phyloP scores from a whole-genome alignment of 2,329 filamentous ascomycete species.

The Thelonectria olida region DNA sequence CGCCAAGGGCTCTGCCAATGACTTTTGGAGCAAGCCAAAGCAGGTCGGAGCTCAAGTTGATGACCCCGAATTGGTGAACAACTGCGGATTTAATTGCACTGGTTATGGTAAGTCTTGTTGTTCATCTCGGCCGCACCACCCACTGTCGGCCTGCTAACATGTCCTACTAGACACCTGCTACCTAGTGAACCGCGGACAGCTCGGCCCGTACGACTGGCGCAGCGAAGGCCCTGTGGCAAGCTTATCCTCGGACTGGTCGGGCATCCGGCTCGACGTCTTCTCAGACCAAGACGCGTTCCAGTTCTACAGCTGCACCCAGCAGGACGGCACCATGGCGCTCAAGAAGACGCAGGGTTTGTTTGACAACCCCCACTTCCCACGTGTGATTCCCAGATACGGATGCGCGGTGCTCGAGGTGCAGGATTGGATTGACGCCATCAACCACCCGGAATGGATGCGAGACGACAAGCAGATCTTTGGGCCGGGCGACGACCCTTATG shows the following conservation, averaged over 20 bases:
- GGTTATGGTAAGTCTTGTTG: constrained; percentile 74
- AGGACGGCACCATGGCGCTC: constrained; percentile 75
- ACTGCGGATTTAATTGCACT: constrained; percentile 84
- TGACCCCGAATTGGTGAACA: constrained; percentile 69
- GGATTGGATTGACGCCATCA: constrained; percentile 94
- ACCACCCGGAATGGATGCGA: constrained; percentile 87
- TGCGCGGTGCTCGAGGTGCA: constrained; percentile 92
- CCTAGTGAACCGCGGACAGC: constrained; percentile 69
- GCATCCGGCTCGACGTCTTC: constrained; percentile 83
- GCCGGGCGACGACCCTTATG: constrained; percentile 68
- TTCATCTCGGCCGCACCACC: background rate
- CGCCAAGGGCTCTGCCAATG: constrained; percentile 72
- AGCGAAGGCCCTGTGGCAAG: constrained; percentile 68
- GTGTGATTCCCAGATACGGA: constrained; percentile 77
- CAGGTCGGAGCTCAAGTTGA: constrained; percentile 76
- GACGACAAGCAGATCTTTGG: constrained; percentile 66
- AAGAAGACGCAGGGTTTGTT: constrained; percentile 76
- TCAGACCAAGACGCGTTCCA: constrained; percentile 89
- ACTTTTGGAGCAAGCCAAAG: constrained; percentile 86
- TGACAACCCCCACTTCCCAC: constrained; percentile 62
- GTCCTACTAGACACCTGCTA: constrained; percentile 69
- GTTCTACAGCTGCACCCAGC: constrained; percentile 83
- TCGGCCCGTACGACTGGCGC: constrained; percentile 71
- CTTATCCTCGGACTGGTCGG: constrained; percentile 78
- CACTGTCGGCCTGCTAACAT: background rate